phyloP scores from a whole-genome alignment of 306 rosid species.

The Prunus mume region DNA sequence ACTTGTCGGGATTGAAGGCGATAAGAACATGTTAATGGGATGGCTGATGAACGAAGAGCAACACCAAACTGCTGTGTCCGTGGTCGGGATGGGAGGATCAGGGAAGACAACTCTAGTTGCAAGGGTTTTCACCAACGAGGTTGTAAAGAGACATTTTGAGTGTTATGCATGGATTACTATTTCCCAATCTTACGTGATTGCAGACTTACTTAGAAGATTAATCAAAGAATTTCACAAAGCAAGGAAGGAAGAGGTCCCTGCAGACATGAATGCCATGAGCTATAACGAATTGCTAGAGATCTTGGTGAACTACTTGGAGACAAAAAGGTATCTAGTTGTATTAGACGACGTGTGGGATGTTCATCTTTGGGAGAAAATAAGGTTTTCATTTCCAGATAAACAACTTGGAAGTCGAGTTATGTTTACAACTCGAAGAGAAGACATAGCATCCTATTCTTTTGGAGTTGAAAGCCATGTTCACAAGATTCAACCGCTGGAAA shows the following conservation, averaged over 20 bases:
- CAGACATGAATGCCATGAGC: too few relatives aligned
- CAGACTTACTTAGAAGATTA: conserved; percentile 21
- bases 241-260: neutral
- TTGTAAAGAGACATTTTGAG: neutral
- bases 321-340: conserved; percentile 9
- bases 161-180: conserved; percentile 16
- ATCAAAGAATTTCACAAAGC: conserved; percentile 10
- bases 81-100: neutral
- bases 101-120: neutral
- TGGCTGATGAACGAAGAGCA: neutral
- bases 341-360: conserved; percentile 15
- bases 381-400: conserved; percentile 8
- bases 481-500: neutral
- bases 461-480: conserved; percentile 10
- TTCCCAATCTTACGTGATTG: conserved; percentile 13
- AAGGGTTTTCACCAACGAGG: neutral
- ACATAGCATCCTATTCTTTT: conserved; percentile 2
- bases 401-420: conserved; percentile 17
- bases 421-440: conserved; percentile 22
- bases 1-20: neutral
- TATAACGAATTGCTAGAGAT: too few relatives aligned
- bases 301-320: conserved; percentile 4
- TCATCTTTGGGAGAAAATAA: neutral
- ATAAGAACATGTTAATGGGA: neutral
- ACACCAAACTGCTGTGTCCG: neutral